Evolutionary conservation across 768 basidiomycete species (phyloP), one percentile per base, ranked within the genome.

Genomic region (Mycena crocata): DNA sequence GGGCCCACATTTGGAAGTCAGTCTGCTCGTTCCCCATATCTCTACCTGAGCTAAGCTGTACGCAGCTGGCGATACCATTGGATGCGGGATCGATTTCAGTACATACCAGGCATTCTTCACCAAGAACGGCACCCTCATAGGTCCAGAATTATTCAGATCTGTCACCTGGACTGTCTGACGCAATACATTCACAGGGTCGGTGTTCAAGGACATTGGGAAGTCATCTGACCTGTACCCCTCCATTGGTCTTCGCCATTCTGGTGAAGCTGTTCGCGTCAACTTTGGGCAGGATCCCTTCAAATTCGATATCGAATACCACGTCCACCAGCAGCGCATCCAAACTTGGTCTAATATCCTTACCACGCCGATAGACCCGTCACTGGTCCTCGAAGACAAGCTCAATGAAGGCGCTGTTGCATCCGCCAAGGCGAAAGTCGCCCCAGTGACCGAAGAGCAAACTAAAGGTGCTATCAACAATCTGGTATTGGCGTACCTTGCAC

Each of bases 61-160:
- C 64, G 13, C 71, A 96, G 95, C 89, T 46, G 93, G 92, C 10
- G 97, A 99, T 76, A 80, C 91, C 28, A 86, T 99, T 64, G 97
- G 97, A 14, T 97, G 95, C 73, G 97, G 97, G 1, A 85, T 99
- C 64, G 95, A 98, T 78, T 98, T 95, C 74, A 90, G 89, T 46
- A 88, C 86, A 23, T 85, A 93, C 62, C 84, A 86, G 60, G 90
- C 89, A 0, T 98, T 98, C 79, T 98, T 91, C 76, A 98, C 96
- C 32, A 95, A 93, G 81, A 97, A 97, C 64, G 93, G 94, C 15
- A 77, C 82, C 19, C 83, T 89, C 68, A 83, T 95, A 48, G 90
- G 93, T 92, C 74, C 51, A 12, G 63, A 57, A 15, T 59, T 24
- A 46, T 42, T 26, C 32, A 37, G 37, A 15, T 13, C n/a, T 69